phyloP scores from a whole-genome alignment of 495 filamentous ascomycete species.

The Wilcoxina mikolae region DNA sequence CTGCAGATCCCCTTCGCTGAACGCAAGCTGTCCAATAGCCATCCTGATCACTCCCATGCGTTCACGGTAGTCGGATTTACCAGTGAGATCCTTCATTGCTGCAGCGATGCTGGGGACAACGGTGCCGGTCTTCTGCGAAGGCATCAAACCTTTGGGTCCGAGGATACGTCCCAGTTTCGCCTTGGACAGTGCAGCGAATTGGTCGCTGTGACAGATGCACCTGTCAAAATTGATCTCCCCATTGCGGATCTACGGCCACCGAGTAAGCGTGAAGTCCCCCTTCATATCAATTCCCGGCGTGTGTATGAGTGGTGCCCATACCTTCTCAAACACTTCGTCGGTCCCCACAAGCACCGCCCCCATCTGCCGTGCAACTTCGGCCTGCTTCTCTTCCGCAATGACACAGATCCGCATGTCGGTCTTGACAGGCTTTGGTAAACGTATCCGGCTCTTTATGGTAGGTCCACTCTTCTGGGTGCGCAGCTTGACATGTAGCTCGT shows the following conservation, averaged over 20 bases:
- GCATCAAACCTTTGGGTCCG: conserved; percentile 85
- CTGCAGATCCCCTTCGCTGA: conserved; percentile 71
- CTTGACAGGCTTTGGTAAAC: conserved; percentile 67
- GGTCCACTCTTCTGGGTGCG: conserved; percentile 68
- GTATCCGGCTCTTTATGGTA: conserved; percentile 70
- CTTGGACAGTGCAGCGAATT: conserved; percentile 37
- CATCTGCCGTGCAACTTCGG: conserved; percentile 47
- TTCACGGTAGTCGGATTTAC: conserved; percentile 76
- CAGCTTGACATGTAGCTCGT: conserved; percentile 71
- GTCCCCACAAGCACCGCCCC: conserved; percentile 76
- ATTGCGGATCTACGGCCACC: conserved; percentile 25
- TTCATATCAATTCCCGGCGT: not conserved
- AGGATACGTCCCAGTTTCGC: conserved; percentile 59
- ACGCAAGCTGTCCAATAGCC: conserved; percentile 78
- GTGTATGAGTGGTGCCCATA: conserved; percentile 4
- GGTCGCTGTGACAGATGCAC: conserved; percentile 71
- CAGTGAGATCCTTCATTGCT: conserved; percentile 61
- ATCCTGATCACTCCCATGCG: conserved; percentile 68
- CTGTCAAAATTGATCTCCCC: conserved; percentile 65
- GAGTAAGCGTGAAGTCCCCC: not conserved
- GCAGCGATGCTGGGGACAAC: conserved; percentile 62
- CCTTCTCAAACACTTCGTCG: conserved; percentile 58
- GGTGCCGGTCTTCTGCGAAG: conserved; percentile 69
- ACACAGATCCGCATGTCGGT: conserved; percentile 28
- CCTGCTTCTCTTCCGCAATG: conserved; percentile 24